Conservation (phyloP, 164 flowering plant genomes). For the Aristolochia contorta region DNA sequence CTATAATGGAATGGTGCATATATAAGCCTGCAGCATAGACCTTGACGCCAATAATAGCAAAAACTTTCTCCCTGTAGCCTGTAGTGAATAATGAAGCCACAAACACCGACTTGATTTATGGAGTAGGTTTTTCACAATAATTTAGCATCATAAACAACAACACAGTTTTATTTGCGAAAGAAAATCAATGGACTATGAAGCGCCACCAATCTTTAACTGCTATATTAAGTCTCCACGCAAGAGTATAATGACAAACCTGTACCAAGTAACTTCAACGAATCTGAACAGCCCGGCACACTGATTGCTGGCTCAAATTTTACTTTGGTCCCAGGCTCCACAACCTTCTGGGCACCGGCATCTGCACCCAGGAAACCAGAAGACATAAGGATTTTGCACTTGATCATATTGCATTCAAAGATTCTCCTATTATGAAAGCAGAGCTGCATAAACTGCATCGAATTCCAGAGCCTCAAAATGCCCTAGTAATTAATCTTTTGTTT, state of each 20-base stretch:
- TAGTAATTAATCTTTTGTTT: background rate
- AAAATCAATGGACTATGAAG: background rate
- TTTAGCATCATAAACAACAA: background rate
- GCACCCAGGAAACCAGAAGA: slow-evolving; percentile 6
- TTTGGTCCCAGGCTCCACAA: slow-evolving; percentile 57
- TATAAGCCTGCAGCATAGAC: slow-evolving; percentile 84
- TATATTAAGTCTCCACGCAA: background rate
- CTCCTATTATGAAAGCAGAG: too few relatives aligned
- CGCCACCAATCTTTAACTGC: too few relatives aligned
- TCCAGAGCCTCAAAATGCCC: background rate
- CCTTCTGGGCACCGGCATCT: slow-evolving; percentile 39
- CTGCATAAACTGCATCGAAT: background rate
- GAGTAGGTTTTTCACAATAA: background rate
- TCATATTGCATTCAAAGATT: too few relatives aligned
- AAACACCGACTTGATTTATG: background rate
- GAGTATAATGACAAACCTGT: slow-evolving; percentile 42
- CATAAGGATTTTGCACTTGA: background rate
- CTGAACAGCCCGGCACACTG: slow-evolving; percentile 61
- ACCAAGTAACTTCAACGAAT: slow-evolving; percentile 56
- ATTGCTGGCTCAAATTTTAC: slow-evolving; percentile 57
- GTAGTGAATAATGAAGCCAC: slow-evolving; percentile 5
- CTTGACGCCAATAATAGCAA: slow-evolving; percentile 82
- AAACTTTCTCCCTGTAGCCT: slow-evolving; percentile 84
- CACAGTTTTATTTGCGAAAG: background rate
- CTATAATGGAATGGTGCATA: slow-evolving; percentile 25